phyloP scores from a whole-genome alignment of 2,329 filamentous ascomycete genomes.

The Thelonectria olida region DNA sequence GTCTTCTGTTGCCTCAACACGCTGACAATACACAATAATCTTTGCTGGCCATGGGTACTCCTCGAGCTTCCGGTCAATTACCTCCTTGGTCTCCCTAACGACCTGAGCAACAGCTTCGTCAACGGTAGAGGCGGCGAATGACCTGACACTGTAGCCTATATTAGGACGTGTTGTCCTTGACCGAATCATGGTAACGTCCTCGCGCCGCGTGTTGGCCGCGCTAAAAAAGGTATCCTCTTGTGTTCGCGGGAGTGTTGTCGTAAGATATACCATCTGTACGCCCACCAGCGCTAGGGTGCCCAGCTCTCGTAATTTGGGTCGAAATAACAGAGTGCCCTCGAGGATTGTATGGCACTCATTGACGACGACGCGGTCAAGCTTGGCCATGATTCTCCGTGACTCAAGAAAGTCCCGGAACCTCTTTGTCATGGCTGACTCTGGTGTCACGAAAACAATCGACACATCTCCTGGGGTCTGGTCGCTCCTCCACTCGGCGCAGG shows the following conservation, averaged over 20 bases:
- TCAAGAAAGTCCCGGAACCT: constrained; percentile 6
- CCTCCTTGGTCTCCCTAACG: neutral
- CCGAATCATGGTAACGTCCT: constrained; percentile 5
- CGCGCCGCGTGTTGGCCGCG: neutral
- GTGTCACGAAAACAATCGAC: too few relatives aligned
- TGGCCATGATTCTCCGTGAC: neutral
- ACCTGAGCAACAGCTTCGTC: neutral
- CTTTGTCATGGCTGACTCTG: constrained; percentile 11
- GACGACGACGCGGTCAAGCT: constrained; percentile 1
- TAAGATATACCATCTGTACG: too few relatives aligned
- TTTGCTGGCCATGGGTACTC: constrained; percentile 7
- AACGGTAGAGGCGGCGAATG: neutral
- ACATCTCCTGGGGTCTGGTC: too few relatives aligned
- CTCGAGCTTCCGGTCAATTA: constrained; percentile 1
- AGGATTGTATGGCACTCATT: too few relatives aligned
- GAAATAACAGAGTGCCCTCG: too few relatives aligned
- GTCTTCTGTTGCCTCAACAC: too few relatives aligned
- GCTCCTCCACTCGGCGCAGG: neutral
- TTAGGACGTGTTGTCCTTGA: neutral
- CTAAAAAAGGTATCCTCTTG: neutral
- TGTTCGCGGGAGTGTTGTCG: neutral
- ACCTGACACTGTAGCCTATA: constrained; percentile 9
- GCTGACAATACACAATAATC: too few relatives aligned
- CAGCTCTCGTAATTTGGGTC: too few relatives aligned
- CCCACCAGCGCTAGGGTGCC: too few relatives aligned